Conservation (phyloP, 768 basidiomycete genomes). For the Leccinum longicurvipes region DNA sequence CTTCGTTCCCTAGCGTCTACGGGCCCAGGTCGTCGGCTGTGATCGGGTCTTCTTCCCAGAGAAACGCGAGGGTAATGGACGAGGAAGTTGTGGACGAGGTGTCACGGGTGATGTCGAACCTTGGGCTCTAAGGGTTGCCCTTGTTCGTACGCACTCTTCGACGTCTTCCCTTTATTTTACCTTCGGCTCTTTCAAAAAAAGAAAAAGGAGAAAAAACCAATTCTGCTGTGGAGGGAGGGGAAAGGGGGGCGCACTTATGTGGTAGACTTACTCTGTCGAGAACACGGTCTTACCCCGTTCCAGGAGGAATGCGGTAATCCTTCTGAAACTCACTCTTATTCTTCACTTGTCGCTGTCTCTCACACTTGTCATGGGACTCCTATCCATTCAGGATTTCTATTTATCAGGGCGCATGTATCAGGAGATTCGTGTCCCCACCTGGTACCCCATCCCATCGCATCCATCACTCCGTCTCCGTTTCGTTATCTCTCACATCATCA, state of each 20-base stretch:
- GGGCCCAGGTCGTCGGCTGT: conserved; percentile 55
- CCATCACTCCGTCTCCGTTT: conserved; percentile 16
- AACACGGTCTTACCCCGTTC: conserved; percentile 19
- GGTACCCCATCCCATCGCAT: conserved; percentile 27
- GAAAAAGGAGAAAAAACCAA: conserved; percentile 2
- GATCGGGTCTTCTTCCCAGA: conserved; percentile 43
- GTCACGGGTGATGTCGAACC: conserved; percentile 73
- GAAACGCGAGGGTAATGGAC: conserved; percentile 40
- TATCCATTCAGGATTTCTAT: conserved; percentile 32
- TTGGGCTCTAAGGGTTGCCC: conserved; percentile 48
- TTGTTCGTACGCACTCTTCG: conserved; percentile 11
- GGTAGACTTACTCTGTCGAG: conserved; percentile 20
- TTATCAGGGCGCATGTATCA: conserved; percentile 33
- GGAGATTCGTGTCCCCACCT: conserved; percentile 22
- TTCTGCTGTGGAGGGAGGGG: conserved; percentile 7
- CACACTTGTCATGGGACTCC: conserved; percentile 27
- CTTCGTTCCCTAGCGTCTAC: conserved; percentile 84
- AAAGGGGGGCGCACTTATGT: conserved; percentile 3
- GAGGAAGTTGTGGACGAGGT: conserved; percentile 67
- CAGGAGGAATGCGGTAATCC: conserved; percentile 19
- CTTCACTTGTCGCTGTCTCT: conserved; percentile 14
- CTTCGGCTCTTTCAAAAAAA: conserved; percentile 9
- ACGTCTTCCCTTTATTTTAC: conserved; percentile 2
- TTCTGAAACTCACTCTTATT: conserved; percentile 18
- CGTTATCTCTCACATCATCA: conserved; percentile 26